phyloP scores from a whole-genome alignment of 1,139 yeast genomes.

The Lodderomyces orthopsilosis region DNA sequence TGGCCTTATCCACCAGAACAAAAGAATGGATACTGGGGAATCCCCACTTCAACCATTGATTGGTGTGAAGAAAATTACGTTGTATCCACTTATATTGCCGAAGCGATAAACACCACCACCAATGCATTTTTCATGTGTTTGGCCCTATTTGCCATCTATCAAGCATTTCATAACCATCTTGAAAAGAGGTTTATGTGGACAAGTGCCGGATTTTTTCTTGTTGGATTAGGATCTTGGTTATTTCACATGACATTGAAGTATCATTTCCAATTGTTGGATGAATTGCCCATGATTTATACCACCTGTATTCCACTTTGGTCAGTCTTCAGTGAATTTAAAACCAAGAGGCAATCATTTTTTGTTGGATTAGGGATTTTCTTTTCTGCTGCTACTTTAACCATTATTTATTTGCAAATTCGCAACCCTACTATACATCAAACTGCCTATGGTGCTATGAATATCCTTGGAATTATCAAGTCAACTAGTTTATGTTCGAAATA shows the following conservation, averaged over 20 bases:
- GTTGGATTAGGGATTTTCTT: slow-evolving; percentile 58
- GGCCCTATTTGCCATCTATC: slow-evolving; percentile 64
- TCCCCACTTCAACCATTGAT: slow-evolving; percentile 73
- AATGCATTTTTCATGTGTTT: slow-evolving; percentile 67
- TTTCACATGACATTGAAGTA: slow-evolving; percentile 94
- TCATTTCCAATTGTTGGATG: slow-evolving; percentile 88
- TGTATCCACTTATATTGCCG: slow-evolving; percentile 82
- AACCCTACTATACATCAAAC: slow-evolving; percentile 89
- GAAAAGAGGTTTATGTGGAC: slow-evolving; percentile 71
- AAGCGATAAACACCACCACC: slow-evolving; percentile 77
- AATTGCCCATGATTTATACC: slow-evolving; percentile 96
- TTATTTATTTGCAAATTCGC: slow-evolving; percentile 62
- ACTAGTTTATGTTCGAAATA: slow-evolving; percentile 46
- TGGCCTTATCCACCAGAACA: slow-evolving; percentile 46
- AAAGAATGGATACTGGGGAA: slow-evolving; percentile 45
- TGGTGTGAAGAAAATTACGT: slow-evolving; percentile 98
- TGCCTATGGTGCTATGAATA: slow-evolving; percentile 66
- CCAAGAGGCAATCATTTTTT: slow-evolving; percentile 32
- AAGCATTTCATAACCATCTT: slow-evolving; percentile 56
- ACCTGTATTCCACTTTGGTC: slow-evolving; percentile 95
- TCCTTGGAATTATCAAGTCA: slow-evolving; percentile 58
- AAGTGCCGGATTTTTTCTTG: slow-evolving; percentile 77
- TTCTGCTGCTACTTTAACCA: slow-evolving; percentile 55
- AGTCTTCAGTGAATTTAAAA: slow-evolving; percentile 65
- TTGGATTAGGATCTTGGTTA: slow-evolving; percentile 91